Evolutionary conservation across 495 filamentous ascomycete species (phyloP).

Genomic region (Aspergillus leporis): DNA sequence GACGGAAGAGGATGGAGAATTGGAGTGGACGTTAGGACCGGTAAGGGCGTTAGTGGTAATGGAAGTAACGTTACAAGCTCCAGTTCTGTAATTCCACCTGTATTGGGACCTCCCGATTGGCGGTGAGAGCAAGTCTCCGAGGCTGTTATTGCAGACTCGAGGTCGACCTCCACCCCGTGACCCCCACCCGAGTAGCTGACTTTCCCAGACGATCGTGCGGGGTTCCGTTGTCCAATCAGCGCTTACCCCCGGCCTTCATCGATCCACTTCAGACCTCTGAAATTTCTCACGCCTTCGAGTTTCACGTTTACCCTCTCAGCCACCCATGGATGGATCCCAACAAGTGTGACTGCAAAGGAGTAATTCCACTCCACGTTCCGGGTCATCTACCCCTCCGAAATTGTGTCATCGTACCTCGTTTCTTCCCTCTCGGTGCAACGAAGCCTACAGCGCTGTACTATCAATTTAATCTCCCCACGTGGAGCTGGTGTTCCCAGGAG

Average conservation of each 20-base stretch:
- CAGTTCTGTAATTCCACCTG: too few relatives aligned
- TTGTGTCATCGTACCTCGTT: background rate
- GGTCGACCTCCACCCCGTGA: background rate
- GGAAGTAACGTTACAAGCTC: too few relatives aligned
- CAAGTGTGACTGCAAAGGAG: background rate
- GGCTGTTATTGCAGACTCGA: background rate
- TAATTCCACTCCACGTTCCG: background rate
- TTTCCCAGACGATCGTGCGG: conserved; percentile 1
- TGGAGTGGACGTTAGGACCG: too few relatives aligned
- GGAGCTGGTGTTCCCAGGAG: too few relatives aligned
- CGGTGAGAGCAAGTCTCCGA: background rate
- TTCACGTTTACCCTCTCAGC: background rate
- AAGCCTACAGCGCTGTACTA: too few relatives aligned
- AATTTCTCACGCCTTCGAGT: background rate
- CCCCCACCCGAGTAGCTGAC: background rate
- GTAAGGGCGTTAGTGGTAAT: too few relatives aligned
- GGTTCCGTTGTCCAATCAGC: background rate
- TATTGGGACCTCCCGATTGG: too few relatives aligned
- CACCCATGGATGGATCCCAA: background rate
- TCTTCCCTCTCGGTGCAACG: too few relatives aligned
- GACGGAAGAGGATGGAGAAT: too few relatives aligned
- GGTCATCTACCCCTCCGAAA: background rate
- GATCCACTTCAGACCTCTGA: background rate
- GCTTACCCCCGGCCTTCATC: background rate
- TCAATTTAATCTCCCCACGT: too few relatives aligned